Conservation (phyloP, 2,329 filamentous ascomycete genomes). For the Botryotinia calthae region DNA sequence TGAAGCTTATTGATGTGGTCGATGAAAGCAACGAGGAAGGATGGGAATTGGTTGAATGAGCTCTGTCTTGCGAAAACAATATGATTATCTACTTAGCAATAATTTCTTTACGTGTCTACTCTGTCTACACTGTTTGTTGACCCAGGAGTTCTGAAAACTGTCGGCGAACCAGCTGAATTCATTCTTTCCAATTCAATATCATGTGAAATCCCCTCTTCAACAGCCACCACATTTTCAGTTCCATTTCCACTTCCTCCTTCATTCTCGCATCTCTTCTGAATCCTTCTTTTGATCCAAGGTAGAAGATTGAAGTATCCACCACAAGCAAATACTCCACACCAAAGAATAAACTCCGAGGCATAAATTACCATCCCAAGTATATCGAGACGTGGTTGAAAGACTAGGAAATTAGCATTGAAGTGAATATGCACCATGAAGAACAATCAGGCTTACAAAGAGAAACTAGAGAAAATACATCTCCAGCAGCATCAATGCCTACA, state of each 20-base stretch:
- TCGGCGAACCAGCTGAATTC: slow-evolving; percentile 55
- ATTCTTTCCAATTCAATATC: slow-evolving; percentile 47
- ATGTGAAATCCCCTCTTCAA: slow-evolving; percentile 25
- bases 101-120: neutral
- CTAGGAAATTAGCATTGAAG: slow-evolving; percentile 22
- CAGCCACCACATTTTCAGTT: neutral
- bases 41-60: neutral
- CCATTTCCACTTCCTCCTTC: slow-evolving; percentile 16
- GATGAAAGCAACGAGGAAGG: neutral
- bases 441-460: slow-evolving; percentile 48
- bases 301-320: slow-evolving; percentile 63
- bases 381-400: slow-evolving; percentile 59
- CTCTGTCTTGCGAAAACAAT: neutral
- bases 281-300: slow-evolving; percentile 52
- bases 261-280: slow-evolving; percentile 25
- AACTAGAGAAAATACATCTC: slow-evolving; percentile 64
- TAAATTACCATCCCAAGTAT: slow-evolving; percentile 66
- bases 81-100: neutral
- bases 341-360: slow-evolving; percentile 61
- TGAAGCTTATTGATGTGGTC: neutral
- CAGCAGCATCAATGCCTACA: slow-evolving; percentile 65
- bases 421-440: neutral
- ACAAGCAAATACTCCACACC: slow-evolving; percentile 64
- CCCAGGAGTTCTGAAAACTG: slow-evolving; percentile 58
- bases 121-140: slow-evolving; percentile 20